Evolutionary conservation across 805 yeast species (phyloP), one percentile per base, ranked within the genome.

Genomic region (Dipodascus albidus): DNA sequence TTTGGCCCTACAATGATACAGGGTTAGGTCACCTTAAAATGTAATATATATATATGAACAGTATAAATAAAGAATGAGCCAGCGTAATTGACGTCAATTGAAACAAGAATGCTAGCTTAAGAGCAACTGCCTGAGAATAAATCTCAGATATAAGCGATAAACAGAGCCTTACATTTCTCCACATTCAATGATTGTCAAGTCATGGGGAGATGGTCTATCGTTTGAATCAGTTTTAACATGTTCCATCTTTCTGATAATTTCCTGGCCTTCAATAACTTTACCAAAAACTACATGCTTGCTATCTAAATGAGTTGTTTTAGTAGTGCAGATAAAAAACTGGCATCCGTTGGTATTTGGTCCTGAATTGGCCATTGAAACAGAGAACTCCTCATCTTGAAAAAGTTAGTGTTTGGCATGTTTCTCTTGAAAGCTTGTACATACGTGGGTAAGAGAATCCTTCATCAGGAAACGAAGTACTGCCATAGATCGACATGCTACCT

Each of bases 261-360:
- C 64, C 47, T 54, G 50, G 3, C 80, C 80, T 50, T 73, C 78
- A 3, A 74, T 63, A 3, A 77, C 76, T 35, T 63, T 59, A 0
- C 80, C 80, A 60, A 77, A 76, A 0, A 77, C 80, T 9, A 75
- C 79, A 56, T 76, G 78, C 56, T 70, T 74, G 1, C 73, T 73
- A 57, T 76, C 76, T 50, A 76, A 60, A 56, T 70, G 72, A 23
- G 69, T 67, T 50, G 66, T 60, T 2, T 64, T 63, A 0, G 58
- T 64, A 31, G 65, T 57, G 48, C 71, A 70, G 50, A 79, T 76
- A 67, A 79, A 79, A 61, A 79, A 79, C 66, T 79, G 83, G 35
- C 81, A 76, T 3, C 83, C 83, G 61, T 79, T 79, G 58, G 82
- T 76, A 70, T 78, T 73, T 60, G 81, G 78, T 53, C 83, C 83